Percentiles rank a stretch among this genome's conserved stretches.
Conservation (phyloP, 2,329 filamentous ascomycete species). For the Emergomyces africanus region DNA sequence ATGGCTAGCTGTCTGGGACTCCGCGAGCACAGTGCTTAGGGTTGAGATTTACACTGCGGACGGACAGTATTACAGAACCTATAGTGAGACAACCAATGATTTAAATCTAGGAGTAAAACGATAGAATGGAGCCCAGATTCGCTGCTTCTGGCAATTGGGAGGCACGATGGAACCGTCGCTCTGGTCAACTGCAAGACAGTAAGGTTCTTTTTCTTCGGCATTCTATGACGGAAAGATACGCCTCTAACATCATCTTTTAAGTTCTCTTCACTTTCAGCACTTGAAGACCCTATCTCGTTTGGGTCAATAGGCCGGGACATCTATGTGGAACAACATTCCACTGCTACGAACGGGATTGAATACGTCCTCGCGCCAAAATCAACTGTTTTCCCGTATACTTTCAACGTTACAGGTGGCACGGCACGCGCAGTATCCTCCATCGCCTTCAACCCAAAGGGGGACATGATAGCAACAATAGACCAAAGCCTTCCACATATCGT, state of each 20-base stretch:
- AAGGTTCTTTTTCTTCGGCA: conserved; percentile 6
- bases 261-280: conserved; percentile 20
- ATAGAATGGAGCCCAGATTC: conserved; percentile 42
- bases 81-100: conserved; percentile 29
- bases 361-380: conserved; percentile 28
- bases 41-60: conserved; percentile 47
- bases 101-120: conserved; percentile 37
- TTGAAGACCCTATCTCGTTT: conserved; percentile 22
- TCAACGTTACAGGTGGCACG: conserved; percentile 18
- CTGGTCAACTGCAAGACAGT: conserved; percentile 34
- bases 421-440: conserved; percentile 27
- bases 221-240: background rate
- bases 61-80: conserved; percentile 44
- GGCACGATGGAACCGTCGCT: conserved; percentile 38
- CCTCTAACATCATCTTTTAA: background rate
- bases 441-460: conserved; percentile 27
- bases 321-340: conserved; percentile 25
- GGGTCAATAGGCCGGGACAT: conserved; percentile 19
- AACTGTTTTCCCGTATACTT: conserved; percentile 21
- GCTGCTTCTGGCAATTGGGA: conserved; percentile 37
- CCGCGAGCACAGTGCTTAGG: conserved; percentile 38
- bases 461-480: conserved; percentile 27
- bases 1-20: conserved; percentile 48
- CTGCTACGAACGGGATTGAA: conserved; percentile 17
- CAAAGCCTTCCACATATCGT: conserved; percentile 31